Percentiles rank a stretch among this genome's conserved stretches.
Conservation (phyloP, 768 basidiomycete genomes). For the Macrolepiota dolichaula region DNA sequence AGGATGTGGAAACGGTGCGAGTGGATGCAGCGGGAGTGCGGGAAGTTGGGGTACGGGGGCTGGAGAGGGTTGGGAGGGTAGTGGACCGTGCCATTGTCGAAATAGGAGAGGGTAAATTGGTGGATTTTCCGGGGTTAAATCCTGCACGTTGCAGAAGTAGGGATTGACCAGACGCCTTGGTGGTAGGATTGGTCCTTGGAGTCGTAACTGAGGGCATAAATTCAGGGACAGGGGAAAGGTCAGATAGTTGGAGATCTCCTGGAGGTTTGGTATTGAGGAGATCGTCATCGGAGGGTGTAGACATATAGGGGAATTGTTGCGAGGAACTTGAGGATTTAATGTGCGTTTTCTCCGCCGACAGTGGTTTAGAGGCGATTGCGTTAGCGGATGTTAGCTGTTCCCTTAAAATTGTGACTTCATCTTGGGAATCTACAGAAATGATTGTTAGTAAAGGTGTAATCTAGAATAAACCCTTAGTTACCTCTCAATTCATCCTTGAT, state of each 20-base stretch:
- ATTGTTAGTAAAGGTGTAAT: slow-evolving; percentile 14
- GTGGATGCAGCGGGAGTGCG: slow-evolving; percentile 34
- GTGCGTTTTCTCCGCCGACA: slow-evolving; percentile 13
- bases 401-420: slow-evolving; percentile 79
- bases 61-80: slow-evolving; percentile 50
- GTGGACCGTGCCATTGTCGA: slow-evolving; percentile 52
- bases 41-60: slow-evolving; percentile 40
- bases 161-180: slow-evolving; percentile 38
- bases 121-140: slow-evolving; percentile 42
- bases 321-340: slow-evolving; percentile 26
- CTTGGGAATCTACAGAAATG: slow-evolving; percentile 64
- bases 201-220: slow-evolving; percentile 32
- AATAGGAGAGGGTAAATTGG: slow-evolving; percentile 42
- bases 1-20: slow-evolving; percentile 33
- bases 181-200: slow-evolving; percentile 33
- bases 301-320: slow-evolving; percentile 23
- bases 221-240: slow-evolving; percentile 46
- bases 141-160: slow-evolving; percentile 49
- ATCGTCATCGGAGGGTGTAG: slow-evolving; percentile 47
- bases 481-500: slow-evolving; percentile 92
- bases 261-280: slow-evolving; percentile 58
- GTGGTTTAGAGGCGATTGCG: slow-evolving; percentile 13
- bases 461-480: slow-evolving; percentile 27
- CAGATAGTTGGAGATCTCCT: slow-evolving; percentile 56
- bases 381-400: slow-evolving; percentile 53